Conservation (phyloP, 108 stramenopile genomes). For the Schizochytrium sp. region DNA sequence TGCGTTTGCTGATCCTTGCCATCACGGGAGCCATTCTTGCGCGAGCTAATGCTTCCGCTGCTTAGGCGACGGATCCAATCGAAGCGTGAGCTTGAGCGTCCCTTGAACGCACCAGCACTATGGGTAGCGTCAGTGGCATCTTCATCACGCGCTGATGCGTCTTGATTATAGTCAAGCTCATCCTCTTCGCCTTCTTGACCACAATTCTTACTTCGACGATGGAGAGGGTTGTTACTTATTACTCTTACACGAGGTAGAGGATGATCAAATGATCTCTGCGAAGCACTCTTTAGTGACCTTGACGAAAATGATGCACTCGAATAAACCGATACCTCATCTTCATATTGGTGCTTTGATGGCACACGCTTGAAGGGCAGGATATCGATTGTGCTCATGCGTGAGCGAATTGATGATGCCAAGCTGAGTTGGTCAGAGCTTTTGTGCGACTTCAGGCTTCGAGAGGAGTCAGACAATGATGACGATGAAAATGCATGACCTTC, state of each 20-base stretch:
- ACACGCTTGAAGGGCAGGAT: no score
- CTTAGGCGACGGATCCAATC: not conserved
- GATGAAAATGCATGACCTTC: no score
- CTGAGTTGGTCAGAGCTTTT: no score
- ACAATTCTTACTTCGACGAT: not conserved
- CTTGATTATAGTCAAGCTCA: not conserved
- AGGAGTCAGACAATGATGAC: no score
- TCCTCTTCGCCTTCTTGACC: not conserved
- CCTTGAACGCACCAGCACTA: no score
- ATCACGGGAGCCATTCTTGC: not conserved
- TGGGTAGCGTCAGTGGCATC: no score
- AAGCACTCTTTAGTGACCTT: not conserved
- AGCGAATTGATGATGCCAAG: no score
- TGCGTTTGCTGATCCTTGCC: not conserved
- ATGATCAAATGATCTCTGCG: not conserved
- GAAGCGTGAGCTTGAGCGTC: not conserved
- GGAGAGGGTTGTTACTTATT: not conserved
- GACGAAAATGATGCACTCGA: not conserved
- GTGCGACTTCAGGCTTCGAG: no score
- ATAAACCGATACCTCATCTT: not conserved
- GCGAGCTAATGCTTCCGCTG: not conserved
- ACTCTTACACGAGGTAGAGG: not conserved
- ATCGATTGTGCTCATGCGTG: no score
- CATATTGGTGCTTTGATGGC: not conserved
- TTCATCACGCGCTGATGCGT: no score